These are phyloP conservation scores for Tulasnella sp. DNA, from an alignment of 768 basidiomycete species.

Conservation along the genomic window DNA sequence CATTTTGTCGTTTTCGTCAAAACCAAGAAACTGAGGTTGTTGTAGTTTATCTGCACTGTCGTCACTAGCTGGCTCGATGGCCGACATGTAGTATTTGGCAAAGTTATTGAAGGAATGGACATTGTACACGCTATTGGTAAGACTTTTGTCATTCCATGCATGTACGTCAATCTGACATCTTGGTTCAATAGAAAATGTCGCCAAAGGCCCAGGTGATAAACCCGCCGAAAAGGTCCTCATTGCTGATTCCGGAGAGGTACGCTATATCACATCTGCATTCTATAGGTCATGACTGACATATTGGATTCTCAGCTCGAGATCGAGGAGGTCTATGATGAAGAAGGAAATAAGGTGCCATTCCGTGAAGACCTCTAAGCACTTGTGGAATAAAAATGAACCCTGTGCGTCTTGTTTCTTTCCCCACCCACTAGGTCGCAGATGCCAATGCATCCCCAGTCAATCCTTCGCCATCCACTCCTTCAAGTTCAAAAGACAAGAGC, in stretches of 20 bases:
- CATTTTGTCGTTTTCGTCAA: not conserved
- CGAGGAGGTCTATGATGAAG: conserved; percentile 35
- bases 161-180: not conserved
- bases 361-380: conserved; percentile 76
- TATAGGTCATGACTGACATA: not conserved
- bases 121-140: conserved; percentile 62
- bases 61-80: conserved; percentile 83
- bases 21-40: conserved; percentile 30
- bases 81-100: conserved; percentile 88
- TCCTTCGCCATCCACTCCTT: not conserved
- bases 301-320: conserved; percentile 34
- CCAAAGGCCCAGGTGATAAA: conserved; percentile 56
- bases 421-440: not conserved
- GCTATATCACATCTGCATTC: not conserved
- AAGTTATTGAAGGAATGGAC: conserved; percentile 86
- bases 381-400: not conserved
- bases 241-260: conserved; percentile 79
- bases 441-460: conserved; percentile 1
- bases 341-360: conserved; percentile 83
- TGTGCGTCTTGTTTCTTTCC: conserved; percentile 10
- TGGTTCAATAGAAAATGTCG: conserved; percentile 45
- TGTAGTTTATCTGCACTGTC: conserved; percentile 93
- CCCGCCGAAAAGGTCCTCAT: conserved; percentile 71
- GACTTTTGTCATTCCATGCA: conserved; percentile 28
- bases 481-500: conserved; percentile 2